phyloP scores from a whole-genome alignment of 1,284 basidiomycete species.

The Fomitopsis palustris region DNA sequence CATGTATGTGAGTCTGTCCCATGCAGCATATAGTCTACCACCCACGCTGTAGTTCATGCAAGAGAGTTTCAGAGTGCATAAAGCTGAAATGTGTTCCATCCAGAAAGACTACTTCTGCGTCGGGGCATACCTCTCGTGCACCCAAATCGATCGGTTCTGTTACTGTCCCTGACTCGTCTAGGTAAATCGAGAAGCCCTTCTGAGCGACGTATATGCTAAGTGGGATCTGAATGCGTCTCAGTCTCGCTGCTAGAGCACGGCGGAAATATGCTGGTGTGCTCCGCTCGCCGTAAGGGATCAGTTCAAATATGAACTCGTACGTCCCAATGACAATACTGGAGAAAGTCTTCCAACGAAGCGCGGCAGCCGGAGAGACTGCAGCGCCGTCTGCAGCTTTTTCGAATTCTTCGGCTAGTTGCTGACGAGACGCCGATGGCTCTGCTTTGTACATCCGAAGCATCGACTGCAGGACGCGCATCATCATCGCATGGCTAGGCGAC shows the following conservation, averaged over 20 bases:
- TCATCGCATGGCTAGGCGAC: not conserved
- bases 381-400: not conserved
- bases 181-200: not conserved
- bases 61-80: no score
- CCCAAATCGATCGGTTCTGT: not conserved
- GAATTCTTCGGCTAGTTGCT: not conserved
- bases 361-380: not conserved
- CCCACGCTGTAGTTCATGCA: no score
- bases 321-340: not conserved
- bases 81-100: not conserved
- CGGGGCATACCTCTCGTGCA: not conserved
- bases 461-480: not conserved
- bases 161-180: not conserved
- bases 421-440: not conserved
- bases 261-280: not conserved
- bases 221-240: not conserved
- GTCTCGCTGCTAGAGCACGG: not conserved
- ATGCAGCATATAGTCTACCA: no score
- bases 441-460: not conserved
- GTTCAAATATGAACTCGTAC: constrained; percentile 6
- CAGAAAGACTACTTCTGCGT: not conserved
- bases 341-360: not conserved
- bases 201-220: not conserved
- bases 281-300: not conserved
- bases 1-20: no score